Conservation (phyloP, 371 early-diverging fungal genomes). For the Dinochytrium kinnereticum region DNA sequence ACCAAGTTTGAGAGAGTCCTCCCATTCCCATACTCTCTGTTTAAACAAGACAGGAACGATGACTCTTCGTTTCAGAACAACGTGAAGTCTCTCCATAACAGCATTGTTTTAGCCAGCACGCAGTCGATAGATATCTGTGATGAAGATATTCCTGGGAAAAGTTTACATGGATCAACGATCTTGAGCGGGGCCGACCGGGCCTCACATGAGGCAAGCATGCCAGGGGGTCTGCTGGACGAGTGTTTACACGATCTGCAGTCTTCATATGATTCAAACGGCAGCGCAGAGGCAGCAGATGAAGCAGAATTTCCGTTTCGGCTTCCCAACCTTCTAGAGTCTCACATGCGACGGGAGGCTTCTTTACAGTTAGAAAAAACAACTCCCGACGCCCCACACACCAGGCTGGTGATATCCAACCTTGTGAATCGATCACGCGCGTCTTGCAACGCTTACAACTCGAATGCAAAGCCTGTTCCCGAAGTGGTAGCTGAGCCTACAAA, state of each 20-base stretch:
- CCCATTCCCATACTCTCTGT: too few relatives aligned
- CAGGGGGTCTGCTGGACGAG: background rate
- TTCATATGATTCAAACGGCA: background rate
- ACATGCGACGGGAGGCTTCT: conserved; percentile 15
- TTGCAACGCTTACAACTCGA: background rate
- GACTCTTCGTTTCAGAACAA: too few relatives aligned
- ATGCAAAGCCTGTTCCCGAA: conserved; percentile 4
- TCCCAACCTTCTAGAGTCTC: conserved; percentile 24
- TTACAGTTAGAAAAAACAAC: conserved; percentile 22
- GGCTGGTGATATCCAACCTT: conserved; percentile 27
- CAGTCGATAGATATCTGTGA: background rate
- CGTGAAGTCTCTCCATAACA: background rate
- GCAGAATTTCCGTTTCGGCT: background rate
- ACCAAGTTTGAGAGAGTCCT: too few relatives aligned
- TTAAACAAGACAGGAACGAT: too few relatives aligned
- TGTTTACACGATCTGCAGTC: too few relatives aligned
- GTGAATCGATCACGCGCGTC: background rate
- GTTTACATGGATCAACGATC: background rate
- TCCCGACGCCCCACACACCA: conserved; percentile 24
- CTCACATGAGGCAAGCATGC: background rate
- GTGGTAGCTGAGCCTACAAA: background rate
- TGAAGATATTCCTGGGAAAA: background rate
- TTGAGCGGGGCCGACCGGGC: background rate
- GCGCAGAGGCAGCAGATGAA: background rate
- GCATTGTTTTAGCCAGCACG: background rate